Evolutionary conservation across 1,139 yeast genomes (phyloP).

Genomic region (Blastobotrys raffinosifermentans): DNA sequence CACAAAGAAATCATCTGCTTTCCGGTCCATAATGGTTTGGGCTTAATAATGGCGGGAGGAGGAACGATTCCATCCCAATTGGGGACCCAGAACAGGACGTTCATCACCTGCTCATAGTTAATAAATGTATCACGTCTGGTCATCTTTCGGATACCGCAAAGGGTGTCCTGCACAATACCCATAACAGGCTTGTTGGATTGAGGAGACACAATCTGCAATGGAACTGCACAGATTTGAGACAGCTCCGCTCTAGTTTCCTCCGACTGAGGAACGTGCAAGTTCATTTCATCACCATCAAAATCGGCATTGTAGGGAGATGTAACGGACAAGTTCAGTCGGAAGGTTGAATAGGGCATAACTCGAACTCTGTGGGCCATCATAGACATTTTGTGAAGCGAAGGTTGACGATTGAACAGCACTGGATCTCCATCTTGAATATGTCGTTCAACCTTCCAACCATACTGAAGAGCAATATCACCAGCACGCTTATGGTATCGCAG

Average conservation of each 20-base stretch:
- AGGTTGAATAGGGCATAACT: constrained; percentile 98
- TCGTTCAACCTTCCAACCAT: constrained; percentile 99
- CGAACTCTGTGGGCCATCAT: constrained; percentile 99
- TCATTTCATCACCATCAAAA: constrained; percentile 99
- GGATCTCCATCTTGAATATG: constrained; percentile 97
- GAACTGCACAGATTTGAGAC: constrained; percentile 93
- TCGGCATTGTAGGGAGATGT: constrained; percentile 99
- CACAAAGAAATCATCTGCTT: constrained; percentile 90
- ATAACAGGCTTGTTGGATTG: constrained; percentile 98
- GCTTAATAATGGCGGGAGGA: constrained; percentile 91
- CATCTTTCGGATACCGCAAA: constrained; percentile 95
- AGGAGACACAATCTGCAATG: constrained; percentile 94
- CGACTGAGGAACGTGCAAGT: constrained; percentile 97
- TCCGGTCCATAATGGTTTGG: constrained; percentile 97
- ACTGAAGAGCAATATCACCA: constrained; percentile 95
- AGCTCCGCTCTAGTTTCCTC: constrained; percentile 97
- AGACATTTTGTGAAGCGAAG: constrained; percentile 97
- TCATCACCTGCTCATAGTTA: constrained; percentile 92
- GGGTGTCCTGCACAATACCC: constrained; percentile 99
- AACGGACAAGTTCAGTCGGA: constrained; percentile 91
- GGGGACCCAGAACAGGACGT: constrained; percentile 95
- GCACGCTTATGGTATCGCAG: constrained; percentile 95
- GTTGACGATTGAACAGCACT: constrained; percentile 97
- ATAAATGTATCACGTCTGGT: constrained; percentile 84
- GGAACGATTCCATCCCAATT: constrained; percentile 99